Conservation (phyloP, 108 stramenopile genomes). For the Aureococcus anophagefferens region DNA sequence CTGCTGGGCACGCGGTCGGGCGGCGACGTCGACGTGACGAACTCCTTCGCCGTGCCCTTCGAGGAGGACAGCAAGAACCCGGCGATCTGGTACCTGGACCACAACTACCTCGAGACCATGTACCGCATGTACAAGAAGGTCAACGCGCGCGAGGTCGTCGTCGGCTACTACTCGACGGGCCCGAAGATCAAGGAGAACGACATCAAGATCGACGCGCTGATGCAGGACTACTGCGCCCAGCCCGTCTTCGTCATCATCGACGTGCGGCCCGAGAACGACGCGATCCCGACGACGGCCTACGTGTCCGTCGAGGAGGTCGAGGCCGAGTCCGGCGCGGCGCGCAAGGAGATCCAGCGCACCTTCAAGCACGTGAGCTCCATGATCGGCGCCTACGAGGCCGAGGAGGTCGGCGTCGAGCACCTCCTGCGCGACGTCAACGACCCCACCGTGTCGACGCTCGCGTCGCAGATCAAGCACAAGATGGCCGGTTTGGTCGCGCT, state of each 20-base stretch:
- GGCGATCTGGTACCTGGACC: constrained; percentile 86
- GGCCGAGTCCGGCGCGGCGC: constrained; percentile 17
- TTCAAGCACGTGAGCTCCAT: constrained; percentile 82
- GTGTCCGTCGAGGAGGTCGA: constrained; percentile 75
- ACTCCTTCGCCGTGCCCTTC: constrained; percentile 97
- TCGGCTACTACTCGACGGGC: constrained; percentile 86
- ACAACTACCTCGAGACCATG: constrained; percentile 88
- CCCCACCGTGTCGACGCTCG: constrained; percentile 87
- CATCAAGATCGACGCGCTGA: constrained; percentile 68
- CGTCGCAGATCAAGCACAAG: constrained; percentile 85
- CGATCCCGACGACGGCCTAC: constrained; percentile 88
- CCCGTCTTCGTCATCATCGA: constrained; percentile 98
- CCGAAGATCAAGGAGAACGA: constrained; percentile 82
- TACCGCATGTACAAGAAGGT: constrained; percentile 31
- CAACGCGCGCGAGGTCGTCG: constrained; percentile 77
- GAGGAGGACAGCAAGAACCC: constrained; percentile 71
- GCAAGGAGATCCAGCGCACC: constrained; percentile 65
- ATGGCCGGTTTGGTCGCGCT: constrained; percentile 76
- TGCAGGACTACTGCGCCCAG: constrained; percentile 60
- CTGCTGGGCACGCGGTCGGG: constrained; percentile 37
- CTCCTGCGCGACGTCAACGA: constrained; percentile 97
- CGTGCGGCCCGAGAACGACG: constrained; percentile 79
- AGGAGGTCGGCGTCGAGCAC: constrained; percentile 98
- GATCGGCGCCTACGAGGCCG: constrained; percentile 90
- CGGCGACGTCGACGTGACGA: constrained; percentile 64